Evolutionary conservation across 2,329 filamentous ascomycete species (phyloP).

Genomic region (Ophiostoma tasmaniense): DNA sequence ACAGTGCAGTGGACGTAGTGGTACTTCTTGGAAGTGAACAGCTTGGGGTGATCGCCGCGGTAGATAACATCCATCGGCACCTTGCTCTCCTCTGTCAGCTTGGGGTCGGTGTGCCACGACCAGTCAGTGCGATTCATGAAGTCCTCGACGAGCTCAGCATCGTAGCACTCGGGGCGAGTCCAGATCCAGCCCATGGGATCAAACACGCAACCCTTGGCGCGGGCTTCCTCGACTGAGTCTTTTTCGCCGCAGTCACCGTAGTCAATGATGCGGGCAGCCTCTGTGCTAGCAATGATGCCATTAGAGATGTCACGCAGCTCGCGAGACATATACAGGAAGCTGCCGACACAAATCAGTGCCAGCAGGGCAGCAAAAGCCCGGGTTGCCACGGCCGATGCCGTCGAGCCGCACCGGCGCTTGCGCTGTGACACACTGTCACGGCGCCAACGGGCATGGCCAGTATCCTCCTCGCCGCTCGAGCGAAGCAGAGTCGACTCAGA

Average conservation of each 20-base stretch:
- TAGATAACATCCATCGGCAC: conserved; percentile 16
- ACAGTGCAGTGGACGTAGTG: conserved; percentile 11
- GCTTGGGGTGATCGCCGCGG: conserved; percentile 17
- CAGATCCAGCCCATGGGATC: conserved; percentile 20
- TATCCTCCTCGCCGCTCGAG: background rate
- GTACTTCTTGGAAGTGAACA: conserved; percentile 13
- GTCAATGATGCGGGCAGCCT: conserved; percentile 4
- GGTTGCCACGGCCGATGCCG: background rate
- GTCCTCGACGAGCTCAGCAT: conserved; percentile 17
- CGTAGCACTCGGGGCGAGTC: conserved; percentile 20
- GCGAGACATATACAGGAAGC: conserved; percentile 2
- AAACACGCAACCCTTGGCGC: conserved; percentile 19
- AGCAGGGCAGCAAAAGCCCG: background rate
- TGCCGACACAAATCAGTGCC: background rate
- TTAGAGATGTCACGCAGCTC: background rate
- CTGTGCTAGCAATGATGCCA: background rate
- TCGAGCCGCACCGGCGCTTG: background rate
- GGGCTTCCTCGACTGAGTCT: conserved; percentile 17
- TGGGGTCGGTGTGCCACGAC: conserved; percentile 18
- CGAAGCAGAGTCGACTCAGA: conserved; percentile 1
- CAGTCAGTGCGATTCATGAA: conserved; percentile 20
- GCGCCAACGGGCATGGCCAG: background rate
- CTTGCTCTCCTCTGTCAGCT: conserved; percentile 12
- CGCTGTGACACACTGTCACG: background rate
- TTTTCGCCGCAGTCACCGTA: conserved; percentile 18